Conservation (phyloP, 345 rosid species). For the Leavenworthia alabamica region DNA sequence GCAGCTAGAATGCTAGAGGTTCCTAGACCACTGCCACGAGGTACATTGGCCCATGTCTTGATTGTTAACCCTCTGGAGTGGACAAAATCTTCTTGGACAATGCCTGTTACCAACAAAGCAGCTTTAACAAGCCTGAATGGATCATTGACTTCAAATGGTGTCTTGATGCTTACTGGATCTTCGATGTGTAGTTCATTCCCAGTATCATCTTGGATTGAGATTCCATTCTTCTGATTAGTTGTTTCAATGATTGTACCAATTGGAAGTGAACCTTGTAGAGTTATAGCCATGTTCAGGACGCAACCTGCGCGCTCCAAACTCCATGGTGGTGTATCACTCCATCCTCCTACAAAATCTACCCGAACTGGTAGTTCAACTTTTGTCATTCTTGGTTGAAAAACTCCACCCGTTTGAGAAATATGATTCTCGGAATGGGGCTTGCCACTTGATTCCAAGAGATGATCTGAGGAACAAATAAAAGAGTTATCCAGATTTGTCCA, state of each 20-base stretch:
- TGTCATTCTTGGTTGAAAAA: constrained; percentile 42
- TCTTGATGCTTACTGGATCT: constrained; percentile 43
- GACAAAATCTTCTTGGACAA: constrained; percentile 40
- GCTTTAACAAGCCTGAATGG: constrained; percentile 85
- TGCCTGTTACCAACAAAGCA: constrained; percentile 74
- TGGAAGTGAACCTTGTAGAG: constrained; percentile 76
- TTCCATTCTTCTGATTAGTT: constrained; percentile 43
- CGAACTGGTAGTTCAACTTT: constrained; percentile 88
- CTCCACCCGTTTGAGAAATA: constrained; percentile 19
- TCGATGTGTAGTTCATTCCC: constrained; percentile 51
- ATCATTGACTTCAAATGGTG: constrained; percentile 63
- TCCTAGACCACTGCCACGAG: constrained; percentile 95
- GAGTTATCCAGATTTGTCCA: background rate
- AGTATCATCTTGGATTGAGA: constrained; percentile 62
- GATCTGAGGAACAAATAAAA: constrained; percentile 38
- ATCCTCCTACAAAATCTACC: constrained; percentile 93
- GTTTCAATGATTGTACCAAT: constrained; percentile 78
- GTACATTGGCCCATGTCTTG: constrained; percentile 88
- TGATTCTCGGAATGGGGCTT: constrained; percentile 24
- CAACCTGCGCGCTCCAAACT: constrained; percentile 94
- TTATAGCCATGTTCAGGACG: constrained; percentile 88
- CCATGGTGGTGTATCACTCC: constrained; percentile 99
- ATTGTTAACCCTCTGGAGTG: constrained; percentile 50
- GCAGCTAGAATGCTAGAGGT: constrained; percentile 98
- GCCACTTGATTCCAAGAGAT: constrained; percentile 46